Percentiles rank a stretch among this genome's conserved stretches.
Evolutionary conservation across 495 filamentous ascomycete species (phyloP).

Genomic region (Cercophora sp.): DNA sequence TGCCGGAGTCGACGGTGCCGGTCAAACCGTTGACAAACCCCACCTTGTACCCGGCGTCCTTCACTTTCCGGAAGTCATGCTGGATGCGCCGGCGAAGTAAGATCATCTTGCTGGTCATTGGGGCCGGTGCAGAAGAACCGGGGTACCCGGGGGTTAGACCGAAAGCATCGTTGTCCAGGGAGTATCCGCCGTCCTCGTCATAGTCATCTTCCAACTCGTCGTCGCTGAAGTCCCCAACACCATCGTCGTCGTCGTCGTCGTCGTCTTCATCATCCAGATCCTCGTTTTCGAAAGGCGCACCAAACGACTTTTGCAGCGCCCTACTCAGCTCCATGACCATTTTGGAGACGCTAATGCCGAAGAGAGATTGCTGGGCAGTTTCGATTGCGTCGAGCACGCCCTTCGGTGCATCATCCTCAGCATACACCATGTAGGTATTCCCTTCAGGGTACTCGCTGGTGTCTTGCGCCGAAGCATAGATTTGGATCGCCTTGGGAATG

Average conservation of each 20-base stretch:
- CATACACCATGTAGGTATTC: slow-evolving; percentile 59
- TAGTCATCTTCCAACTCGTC: slow-evolving; percentile 30
- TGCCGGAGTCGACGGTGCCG: slow-evolving; percentile 35
- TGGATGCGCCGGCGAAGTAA: slow-evolving; percentile 41
- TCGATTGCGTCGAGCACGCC: slow-evolving; percentile 9
- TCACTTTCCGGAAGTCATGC: slow-evolving; percentile 58
- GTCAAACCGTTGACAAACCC: slow-evolving; percentile 55
- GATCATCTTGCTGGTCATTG: no score
- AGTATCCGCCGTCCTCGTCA: slow-evolving; percentile 24
- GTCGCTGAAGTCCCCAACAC: slow-evolving; percentile 19
- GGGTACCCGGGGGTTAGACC: no score
- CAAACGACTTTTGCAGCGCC: slow-evolving; percentile 32
- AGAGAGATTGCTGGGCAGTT: slow-evolving; percentile 15
- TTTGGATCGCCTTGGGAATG: slow-evolving; percentile 15
- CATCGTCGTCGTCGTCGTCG: slow-evolving; percentile 28
- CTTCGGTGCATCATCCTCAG: slow-evolving; percentile 40
- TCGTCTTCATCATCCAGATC: slow-evolving; percentile 23
- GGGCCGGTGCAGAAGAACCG: no score
- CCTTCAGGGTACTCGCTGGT: slow-evolving; percentile 59
- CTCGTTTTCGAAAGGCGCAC: no score
- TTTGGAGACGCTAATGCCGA: slow-evolving; percentile 44
- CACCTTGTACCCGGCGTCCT: slow-evolving; percentile 69
- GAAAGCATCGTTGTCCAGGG: slow-evolving; percentile 12
- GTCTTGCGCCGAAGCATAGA: slow-evolving; percentile 36
- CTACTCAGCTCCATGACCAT: slow-evolving; percentile 41